Evolutionary conservation across 2,329 filamentous ascomycete genomes (phyloP).

Genomic region (Daldinia sp.): DNA sequence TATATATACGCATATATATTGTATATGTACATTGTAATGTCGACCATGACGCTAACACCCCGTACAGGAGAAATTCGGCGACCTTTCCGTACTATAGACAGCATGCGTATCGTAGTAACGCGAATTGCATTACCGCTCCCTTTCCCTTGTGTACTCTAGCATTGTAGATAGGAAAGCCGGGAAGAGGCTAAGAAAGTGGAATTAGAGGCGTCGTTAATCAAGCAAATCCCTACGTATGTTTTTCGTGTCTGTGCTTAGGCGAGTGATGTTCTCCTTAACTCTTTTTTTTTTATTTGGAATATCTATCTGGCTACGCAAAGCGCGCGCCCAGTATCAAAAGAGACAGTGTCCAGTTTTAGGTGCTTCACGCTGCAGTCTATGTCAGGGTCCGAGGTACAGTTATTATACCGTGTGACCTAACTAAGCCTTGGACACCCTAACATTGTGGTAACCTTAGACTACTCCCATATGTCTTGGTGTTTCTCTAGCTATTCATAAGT

Average conservation of each 20-base stretch:
- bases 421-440: neutral
- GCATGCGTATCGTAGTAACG: constrained; percentile 46
- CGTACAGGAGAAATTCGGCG: constrained; percentile 95
- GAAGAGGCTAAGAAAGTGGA: constrained; percentile 44
- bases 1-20: too few relatives aligned
- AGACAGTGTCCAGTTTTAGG: neutral
- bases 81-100: constrained; percentile 90
- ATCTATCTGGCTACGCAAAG: neutral
- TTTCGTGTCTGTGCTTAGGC: neutral
- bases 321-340: neutral
- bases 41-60: constrained; percentile 58
- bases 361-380: neutral
- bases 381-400: neutral
- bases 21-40: neutral
- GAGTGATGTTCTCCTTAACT: neutral
- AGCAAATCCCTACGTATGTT: neutral
- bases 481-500: too few relatives aligned
- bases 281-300: neutral
- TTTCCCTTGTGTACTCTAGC: constrained; percentile 75
- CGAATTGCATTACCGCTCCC: constrained; percentile 51
- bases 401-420: neutral
- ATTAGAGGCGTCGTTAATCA: constrained; percentile 24
- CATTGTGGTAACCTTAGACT: neutral
- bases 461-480: neutral
- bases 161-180: constrained; percentile 72